Percentiles rank a stretch among this genome's conserved stretches.
Evolutionary conservation across 345 rosid species (phyloP).

Genomic region (Aethionema arabicum): DNA sequence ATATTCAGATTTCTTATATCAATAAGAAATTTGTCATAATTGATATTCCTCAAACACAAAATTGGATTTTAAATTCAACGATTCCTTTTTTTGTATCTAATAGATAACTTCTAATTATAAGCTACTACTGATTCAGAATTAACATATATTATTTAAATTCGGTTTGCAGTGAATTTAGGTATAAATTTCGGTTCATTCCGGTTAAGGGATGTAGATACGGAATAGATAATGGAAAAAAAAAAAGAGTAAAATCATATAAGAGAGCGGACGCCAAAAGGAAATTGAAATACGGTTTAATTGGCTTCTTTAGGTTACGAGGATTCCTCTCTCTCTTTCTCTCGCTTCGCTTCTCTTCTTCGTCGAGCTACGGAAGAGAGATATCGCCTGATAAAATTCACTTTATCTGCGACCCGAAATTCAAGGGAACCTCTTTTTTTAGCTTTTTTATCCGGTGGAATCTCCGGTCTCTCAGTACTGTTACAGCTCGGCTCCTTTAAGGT

Average conservation of each 20-base stretch:
- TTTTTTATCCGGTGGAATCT: slow-evolving; percentile 26
- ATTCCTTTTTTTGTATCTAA: no score
- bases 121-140: no score
- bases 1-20: no score
- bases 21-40: no score
- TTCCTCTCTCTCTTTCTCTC: background rate
- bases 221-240: no score
- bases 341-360: slow-evolving; percentile 10
- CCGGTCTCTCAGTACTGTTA: slow-evolving; percentile 27
- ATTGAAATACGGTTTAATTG: slow-evolving; percentile 29
- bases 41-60: no score
- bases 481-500: slow-evolving; percentile 30
- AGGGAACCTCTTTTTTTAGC: slow-evolving; percentile 27
- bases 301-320: slow-evolving; percentile 35
- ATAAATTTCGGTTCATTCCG: no score
- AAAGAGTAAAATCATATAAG: slow-evolving; percentile 1
- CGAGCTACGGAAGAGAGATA: slow-evolving; percentile 32
- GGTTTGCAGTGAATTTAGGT: no score
- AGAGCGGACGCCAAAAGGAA: slow-evolving; percentile 39
- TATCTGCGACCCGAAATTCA: slow-evolving; percentile 20
- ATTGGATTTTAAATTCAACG: no score
- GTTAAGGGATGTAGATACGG: no score
- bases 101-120: no score
- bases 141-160: no score
- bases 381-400: slow-evolving; percentile 26